phyloP scores from a whole-genome alignment of 2,329 filamentous ascomycete genomes.

The Neurospora sp. region DNA sequence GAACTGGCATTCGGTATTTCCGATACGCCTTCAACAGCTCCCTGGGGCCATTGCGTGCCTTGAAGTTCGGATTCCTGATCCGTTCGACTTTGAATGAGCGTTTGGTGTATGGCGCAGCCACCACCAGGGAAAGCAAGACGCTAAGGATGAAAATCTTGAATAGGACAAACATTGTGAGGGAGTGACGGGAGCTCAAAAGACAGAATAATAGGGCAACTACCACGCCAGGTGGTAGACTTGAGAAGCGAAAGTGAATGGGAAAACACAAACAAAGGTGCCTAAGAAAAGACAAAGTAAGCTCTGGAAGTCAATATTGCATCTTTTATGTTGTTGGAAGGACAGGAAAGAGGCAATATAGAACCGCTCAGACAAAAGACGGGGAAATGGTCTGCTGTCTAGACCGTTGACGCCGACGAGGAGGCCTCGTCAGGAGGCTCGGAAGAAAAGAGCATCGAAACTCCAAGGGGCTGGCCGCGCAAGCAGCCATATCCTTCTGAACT shows the following conservation, averaged over 20 bases:
- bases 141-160: slow-evolving; percentile 28
- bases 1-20: slow-evolving; percentile 54
- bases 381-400: background rate
- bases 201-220: slow-evolving; percentile 1
- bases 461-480: background rate
- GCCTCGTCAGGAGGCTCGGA: background rate
- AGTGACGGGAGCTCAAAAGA: slow-evolving; percentile 7
- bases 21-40: slow-evolving; percentile 57
- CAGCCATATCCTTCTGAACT: too few relatives aligned
- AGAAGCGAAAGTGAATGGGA: background rate
- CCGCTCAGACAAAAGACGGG: background rate
- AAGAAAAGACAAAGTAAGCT: background rate
- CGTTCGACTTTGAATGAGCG: slow-evolving; percentile 55
- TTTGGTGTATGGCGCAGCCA: slow-evolving; percentile 37
- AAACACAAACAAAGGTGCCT: background rate
- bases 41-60: slow-evolving; percentile 43
- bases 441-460: background rate
- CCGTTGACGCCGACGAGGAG: background rate
- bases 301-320: background rate
- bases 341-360: background rate
- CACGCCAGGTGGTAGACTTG: slow-evolving; percentile 6
- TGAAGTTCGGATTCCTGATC: slow-evolving; percentile 44
- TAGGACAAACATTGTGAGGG: slow-evolving; percentile 1
- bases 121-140: slow-evolving; percentile 35
- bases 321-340: background rate